Percentiles rank a stretch among this genome's conserved stretches.
Conservation (phyloP, 2,329 filamentous ascomycete species). For the Orbilia javanica region DNA sequence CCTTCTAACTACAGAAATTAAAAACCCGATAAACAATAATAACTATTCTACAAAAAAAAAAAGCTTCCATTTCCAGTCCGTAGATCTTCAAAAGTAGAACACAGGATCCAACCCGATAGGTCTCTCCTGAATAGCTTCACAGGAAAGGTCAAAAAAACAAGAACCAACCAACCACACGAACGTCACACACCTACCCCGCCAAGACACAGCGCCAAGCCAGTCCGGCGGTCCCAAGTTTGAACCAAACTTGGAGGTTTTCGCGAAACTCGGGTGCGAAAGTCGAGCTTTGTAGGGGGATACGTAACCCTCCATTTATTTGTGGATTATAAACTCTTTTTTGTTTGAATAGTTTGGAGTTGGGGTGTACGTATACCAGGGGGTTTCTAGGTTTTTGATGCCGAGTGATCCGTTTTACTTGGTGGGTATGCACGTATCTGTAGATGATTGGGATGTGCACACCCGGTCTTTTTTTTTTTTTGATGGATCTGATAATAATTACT, state of each 20-base stretch:
- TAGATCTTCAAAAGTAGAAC: background rate
- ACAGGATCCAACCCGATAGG: conserved; percentile 15
- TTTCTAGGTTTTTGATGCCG: background rate
- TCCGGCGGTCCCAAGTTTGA: background rate
- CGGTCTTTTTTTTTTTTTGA: no score
- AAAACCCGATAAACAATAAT: background rate
- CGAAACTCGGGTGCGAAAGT: conserved; percentile 27
- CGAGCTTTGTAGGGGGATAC: background rate
- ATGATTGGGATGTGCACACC: no score
- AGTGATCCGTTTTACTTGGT: background rate
- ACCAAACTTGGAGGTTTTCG: conserved; percentile 3
- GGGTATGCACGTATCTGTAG: background rate
- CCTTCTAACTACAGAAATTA: background rate
- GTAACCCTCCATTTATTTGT: conserved; percentile 13
- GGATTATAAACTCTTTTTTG: background rate
- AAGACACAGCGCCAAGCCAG: conserved; percentile 37
- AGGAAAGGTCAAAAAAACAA: background rate
- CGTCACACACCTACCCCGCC: conserved; percentile 11
- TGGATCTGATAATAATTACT: no score
- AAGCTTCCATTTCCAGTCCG: background rate
- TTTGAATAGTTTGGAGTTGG: background rate
- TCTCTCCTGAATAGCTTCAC: no score
- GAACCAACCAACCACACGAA: background rate
- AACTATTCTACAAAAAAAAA: background rate
- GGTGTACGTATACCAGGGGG: no score